A percentile compares a stretch with the other conserved stretches of the same genome.
Evolutionary conservation across 1,284 basidiomycete species (phyloP).

Genomic region (Cystobasidium pallidum): DNA sequence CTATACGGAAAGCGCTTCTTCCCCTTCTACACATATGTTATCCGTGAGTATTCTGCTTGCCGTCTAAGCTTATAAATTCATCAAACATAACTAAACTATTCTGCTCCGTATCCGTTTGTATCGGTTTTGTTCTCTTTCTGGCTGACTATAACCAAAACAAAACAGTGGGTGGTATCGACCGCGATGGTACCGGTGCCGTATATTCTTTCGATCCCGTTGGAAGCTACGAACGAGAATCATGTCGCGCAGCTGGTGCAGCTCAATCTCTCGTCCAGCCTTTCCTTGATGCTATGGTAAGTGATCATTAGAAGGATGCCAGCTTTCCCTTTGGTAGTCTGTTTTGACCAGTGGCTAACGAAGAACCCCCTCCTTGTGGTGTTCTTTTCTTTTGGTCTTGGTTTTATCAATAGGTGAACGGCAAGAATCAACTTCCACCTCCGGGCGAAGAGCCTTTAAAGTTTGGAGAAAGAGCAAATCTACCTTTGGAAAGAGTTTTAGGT

Average conservation of each 20-base stretch:
- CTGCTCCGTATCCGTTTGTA: too few species aligned
- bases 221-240: constrained; percentile 90
- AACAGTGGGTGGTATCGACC: constrained; percentile 53
- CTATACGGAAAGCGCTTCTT: constrained; percentile 91
- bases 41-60: constrained; percentile 66
- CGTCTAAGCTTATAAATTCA: neutral
- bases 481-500: constrained; percentile 74
- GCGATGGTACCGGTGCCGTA: constrained; percentile 81
- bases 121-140: neutral
- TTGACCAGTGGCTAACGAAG: too few species aligned
- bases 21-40: constrained; percentile 95
- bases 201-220: constrained; percentile 97
- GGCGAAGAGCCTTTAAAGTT: constrained; percentile 64
- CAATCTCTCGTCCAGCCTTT: constrained; percentile 89
- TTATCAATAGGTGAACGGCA: constrained; percentile 80
- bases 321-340: neutral
- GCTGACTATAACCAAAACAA: neutral
- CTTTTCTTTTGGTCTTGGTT: neutral
- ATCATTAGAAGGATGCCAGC: neutral
- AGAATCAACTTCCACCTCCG: constrained; percentile 72
- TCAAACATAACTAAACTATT: neutral
- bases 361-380: neutral
- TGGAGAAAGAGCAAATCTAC: constrained; percentile 65
- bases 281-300: constrained; percentile 83
- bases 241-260: constrained; percentile 89